These are phyloP conservation scores for Vigna mungo DNA, from an alignment of 306 rosid species.

Conservation along the genomic window DNA sequence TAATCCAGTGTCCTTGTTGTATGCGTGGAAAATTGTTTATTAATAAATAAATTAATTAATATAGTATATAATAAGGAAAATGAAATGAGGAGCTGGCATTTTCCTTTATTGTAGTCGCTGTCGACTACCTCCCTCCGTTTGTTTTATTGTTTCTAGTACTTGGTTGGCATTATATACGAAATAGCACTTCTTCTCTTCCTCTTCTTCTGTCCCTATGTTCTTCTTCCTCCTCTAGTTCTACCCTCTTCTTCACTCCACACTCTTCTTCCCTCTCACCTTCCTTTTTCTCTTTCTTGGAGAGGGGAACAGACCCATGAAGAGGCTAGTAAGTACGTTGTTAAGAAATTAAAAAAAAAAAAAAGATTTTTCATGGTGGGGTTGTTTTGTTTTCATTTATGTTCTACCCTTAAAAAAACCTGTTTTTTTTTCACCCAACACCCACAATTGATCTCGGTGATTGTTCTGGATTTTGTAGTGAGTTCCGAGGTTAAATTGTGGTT, in stretches of 20 bases:
- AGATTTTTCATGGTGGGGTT: not conserved
- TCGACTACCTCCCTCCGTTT: conserved; percentile 44
- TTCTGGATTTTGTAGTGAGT: conserved; percentile 15
- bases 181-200: conserved; percentile 28
- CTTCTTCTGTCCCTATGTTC: conserved; percentile 22
- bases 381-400: not conserved
- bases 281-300: conserved; percentile 23
- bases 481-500: conserved; percentile 13
- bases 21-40: conserved; percentile 26
- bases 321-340: conserved; percentile 72
- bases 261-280: conserved; percentile 22
- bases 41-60: not conserved
- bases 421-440: not conserved
- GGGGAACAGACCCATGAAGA: conserved; percentile 50
- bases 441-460: conserved; percentile 34
- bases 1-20: conserved; percentile 41
- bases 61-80: not conserved
- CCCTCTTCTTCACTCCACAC: conserved; percentile 33
- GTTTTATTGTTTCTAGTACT: conserved; percentile 43
- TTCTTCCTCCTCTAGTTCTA: not conserved
- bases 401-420: not conserved
- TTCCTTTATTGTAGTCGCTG: conserved; percentile 49
- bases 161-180: conserved; percentile 49
- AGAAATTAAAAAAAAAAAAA: not conserved
- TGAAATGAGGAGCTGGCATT: conserved; percentile 49